Percentiles rank a stretch among this genome's conserved stretches.
These are phyloP conservation scores for Pulveroboletus sp. DNA, from an alignment of 1,284 basidiomycete species.

Conservation along the genomic window DNA sequence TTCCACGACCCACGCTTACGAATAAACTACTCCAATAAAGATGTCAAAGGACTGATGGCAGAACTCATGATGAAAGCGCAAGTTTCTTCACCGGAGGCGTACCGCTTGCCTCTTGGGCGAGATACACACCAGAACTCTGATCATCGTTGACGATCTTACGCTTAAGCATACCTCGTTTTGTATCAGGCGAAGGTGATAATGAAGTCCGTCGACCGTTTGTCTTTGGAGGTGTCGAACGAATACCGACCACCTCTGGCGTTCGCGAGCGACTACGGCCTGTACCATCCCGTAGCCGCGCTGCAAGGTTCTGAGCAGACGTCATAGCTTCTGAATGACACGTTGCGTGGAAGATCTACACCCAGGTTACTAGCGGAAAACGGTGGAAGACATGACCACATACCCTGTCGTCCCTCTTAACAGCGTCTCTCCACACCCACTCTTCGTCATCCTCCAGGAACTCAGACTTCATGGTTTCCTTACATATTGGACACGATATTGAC, in stretches of 20 bases:
- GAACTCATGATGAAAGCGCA: conserved; percentile 36
- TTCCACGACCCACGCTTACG: conserved; percentile 18
- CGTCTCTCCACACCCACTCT: conserved; percentile 98
- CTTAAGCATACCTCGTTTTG: conserved; percentile 54
- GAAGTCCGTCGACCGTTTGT: conserved; percentile 30
- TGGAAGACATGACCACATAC: conserved; percentile 44
- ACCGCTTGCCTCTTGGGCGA: conserved; percentile 34
- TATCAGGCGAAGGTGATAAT: conserved; percentile 46
- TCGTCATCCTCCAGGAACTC: conserved; percentile 97
- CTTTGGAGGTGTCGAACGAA: conserved; percentile 46
- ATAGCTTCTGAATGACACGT: conserved; percentile 85
- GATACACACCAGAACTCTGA: conserved; percentile 28
- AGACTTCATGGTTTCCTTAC: conserved; percentile 90
- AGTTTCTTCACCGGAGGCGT: conserved; percentile 60
- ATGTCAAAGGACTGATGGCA: conserved; percentile 12
- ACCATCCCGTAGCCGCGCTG: conserved; percentile 61
- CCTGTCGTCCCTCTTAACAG: conserved; percentile 76
- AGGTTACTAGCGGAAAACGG: not conserved
- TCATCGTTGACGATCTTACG: conserved; percentile 63
- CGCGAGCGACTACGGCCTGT: conserved; percentile 61
- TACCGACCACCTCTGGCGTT: conserved; percentile 55
- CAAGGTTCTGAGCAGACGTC: conserved; percentile 56
- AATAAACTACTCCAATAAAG: conserved; percentile 38
- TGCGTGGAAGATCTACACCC: conserved; percentile 77
- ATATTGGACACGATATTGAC: conserved; percentile 86